Base-by-base conservation (phyloP, 2,329 filamentous ascomycete genomes). In the Exophiala lecanii-corni region DNA sequence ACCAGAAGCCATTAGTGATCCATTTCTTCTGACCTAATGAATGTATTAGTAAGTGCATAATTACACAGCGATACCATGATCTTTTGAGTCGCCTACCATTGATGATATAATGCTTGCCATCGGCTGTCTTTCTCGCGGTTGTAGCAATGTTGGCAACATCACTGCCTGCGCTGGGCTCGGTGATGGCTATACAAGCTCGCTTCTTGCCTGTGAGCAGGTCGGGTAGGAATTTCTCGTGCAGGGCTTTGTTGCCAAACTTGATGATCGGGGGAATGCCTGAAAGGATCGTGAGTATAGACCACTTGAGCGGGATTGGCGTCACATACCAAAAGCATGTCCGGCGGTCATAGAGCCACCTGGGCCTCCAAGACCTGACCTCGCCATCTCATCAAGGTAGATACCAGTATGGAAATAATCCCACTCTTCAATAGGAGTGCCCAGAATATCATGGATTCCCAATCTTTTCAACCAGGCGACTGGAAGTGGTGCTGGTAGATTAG, bases 1-100 rank as follows among this genome's bases (percentile, higher is more conserved):
- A 71, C 81, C 81, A 86, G 46, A 85, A 78, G 4, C 79, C 84
- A 55, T 84, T 85, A 1, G 81, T 85, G 57, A 86, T 85, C 84
- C 84, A 89, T 46, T 46, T 35, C 33, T 35, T 35, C 18, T 35
- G 33, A 9, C 33, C 33, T 35, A 20, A 4, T 12, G 9, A 9
- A 18, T 4, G 12, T 17, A 6, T 35, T 35, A 35, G 33, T 20
- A 9, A 6, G n/a, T 28, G 7, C 25, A 9, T 28, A 28, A 9
- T 28, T 28, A n/a, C 25, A 28, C n/a, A 28, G 25, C n/a, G 9
- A 28, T n/a, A 28, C 9, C 9, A 28, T 28, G 25, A 28, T 9
- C 25, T 28, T n/a, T n/a, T 28, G 7, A 28, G 25, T 28, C 25
- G 17, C 33, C n/a, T 17, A 35, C 43, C 43, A 26, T 51, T 44